Evolutionary conservation across 2,329 filamentous ascomycete species (phyloP), one percentile per base, ranked within the genome.

Genomic region (Colletotrichum camelliae): DNA sequence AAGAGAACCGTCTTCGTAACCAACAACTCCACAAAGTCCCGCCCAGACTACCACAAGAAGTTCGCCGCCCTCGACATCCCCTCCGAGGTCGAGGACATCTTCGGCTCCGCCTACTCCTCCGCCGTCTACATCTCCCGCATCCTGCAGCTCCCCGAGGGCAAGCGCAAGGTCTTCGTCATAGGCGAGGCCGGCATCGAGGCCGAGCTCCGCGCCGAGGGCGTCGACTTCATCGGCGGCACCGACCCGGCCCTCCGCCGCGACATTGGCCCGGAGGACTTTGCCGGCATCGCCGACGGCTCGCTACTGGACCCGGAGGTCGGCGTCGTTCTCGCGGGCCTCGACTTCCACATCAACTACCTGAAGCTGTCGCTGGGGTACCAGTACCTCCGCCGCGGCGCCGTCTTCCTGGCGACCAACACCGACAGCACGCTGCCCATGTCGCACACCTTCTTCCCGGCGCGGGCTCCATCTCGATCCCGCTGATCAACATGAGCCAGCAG

Each of bases 11-110:
- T 99, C 70, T 99, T 99, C 83, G 97, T 99, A 68, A 99, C 97
- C 55, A 99, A 99, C 88, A 99, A 99, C 88, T 98, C 96, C 82
- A 98, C 97, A 73, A 99, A 99, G 84, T 98, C 96, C 13, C 94
- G 97, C 72, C 88, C 91, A 66, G 96, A 98, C 83, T 99, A 99
- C 86, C 93, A 94, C 84, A 95, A 96, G 88, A 99, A 98, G 83
- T 93, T 99, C 76, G 92, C 94, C 62, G 87, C 87, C 70, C 90
- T 98, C 83, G 94, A 94, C 62, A 98, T 99, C 80, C 93, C 94
- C 2, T 93, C 92, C 80, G 89, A 91, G 74, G 91, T 94, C 58
- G 95, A 98, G 82, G 97, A 99, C 87, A 94, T 99, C 79, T 99
- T 99, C 83, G 96, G 95, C 77, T 98, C 96, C 10, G 94, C 96